Base-by-base conservation (phyloP, 78 protist species). In the Dictyostelium brefeldianum region DNA sequence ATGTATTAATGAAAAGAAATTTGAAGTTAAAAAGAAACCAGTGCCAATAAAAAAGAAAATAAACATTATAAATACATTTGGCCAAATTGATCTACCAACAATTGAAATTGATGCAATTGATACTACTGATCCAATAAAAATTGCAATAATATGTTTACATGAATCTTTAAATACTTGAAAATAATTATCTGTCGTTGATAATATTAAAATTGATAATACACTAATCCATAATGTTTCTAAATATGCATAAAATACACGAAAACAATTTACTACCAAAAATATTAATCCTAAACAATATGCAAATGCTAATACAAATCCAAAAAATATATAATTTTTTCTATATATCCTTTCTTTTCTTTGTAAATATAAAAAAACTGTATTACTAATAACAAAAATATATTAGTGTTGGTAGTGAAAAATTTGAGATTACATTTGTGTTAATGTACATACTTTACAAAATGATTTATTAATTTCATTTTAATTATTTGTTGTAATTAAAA, bases 311-410 rank as follows among this genome's bases (percentile, higher is more conserved):
- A 71, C 79, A 14, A 71, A 71, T 43, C 54, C 50, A 43, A 71
- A 71, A 71, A 71, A 71, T 9, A 71, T n/a, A 43, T 43, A 71
- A 11, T 71, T 31, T 71, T 41, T 41, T n/a, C 15, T n/a, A 71
- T 71, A 71, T 71, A 71, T 20, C n/a, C 54, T 43, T 71, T 71
- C 79, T 43, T 43, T 71, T 71, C 79, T 71, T 71, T 71, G 79
- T 71, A 71, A 71, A 71, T 71, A 71, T 71, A 71, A 71, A 71
- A 71, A 71, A 4, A 71, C 57, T 20, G 79, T 71, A 71, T 71
- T 71, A 43, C 79, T 70, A 62, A 27, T n/a, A 62, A 62, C n/a
- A 64, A 27, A 64, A 64, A 64, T 25, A 65, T 27, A 29, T 12
- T n/a, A 65, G 15, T 27, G 3, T 12, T 29, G 11, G 0, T 11